Evolutionary conservation across 257 asterid species (phyloP).

Genomic region (Scutellaria galericulata): DNA sequence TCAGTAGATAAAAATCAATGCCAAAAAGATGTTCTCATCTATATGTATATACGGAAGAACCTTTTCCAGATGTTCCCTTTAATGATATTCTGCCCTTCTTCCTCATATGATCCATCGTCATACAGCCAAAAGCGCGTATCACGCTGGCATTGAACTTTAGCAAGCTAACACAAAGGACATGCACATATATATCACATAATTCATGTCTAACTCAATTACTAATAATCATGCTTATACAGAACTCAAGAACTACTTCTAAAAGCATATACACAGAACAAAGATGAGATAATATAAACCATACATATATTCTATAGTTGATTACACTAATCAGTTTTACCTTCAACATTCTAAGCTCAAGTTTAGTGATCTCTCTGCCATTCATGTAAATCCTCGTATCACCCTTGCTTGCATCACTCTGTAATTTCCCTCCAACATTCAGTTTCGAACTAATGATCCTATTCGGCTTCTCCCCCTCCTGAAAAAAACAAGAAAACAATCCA

Average conservation of each 20-base stretch:
- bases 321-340: slow-evolving; percentile 48
- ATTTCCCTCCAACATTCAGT: slow-evolving; percentile 65
- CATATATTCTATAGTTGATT: background rate
- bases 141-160: slow-evolving; percentile 69
- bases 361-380: slow-evolving; percentile 78
- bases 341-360: slow-evolving; percentile 65
- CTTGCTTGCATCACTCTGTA: slow-evolving; percentile 62
- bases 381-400: slow-evolving; percentile 67
- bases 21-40: slow-evolving; percentile 20
- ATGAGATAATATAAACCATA: background rate
- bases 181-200: slow-evolving; percentile 2
- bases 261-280: no score
- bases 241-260: no score
- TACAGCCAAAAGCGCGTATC: slow-evolving; percentile 84
- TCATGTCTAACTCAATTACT: no score
- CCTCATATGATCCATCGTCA: slow-evolving; percentile 86
- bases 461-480: slow-evolving; percentile 79
- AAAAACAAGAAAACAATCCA: slow-evolving; percentile 26
- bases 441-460: slow-evolving; percentile 58
- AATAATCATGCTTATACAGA: no score
- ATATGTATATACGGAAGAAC: slow-evolving; percentile 46
- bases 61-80: slow-evolving; percentile 85
- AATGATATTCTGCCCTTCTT: slow-evolving; percentile 86
- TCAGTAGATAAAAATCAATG: slow-evolving; percentile 3
- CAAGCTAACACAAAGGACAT: slow-evolving; percentile 55